Conservation (phyloP, 768 basidiomycete genomes). For the Tulasnella sp. region DNA sequence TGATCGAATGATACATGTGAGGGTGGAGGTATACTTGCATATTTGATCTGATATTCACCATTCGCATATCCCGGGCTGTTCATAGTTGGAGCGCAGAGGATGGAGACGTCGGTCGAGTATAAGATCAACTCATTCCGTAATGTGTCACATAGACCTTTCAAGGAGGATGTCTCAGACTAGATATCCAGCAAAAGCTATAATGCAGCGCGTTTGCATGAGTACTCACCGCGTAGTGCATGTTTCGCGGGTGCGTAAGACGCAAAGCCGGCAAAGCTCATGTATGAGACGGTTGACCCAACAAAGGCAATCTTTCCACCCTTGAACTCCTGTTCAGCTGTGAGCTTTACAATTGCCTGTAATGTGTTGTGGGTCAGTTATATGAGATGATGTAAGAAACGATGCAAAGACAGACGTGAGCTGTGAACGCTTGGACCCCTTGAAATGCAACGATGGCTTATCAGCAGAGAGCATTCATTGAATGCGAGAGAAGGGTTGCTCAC, state of each 20-base stretch:
- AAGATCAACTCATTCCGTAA: constrained; percentile 69
- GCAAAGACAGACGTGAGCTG: constrained; percentile 36
- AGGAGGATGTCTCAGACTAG: not conserved
- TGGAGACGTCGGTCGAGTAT: constrained; percentile 66
- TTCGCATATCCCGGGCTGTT: constrained; percentile 60
- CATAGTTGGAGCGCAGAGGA: constrained; percentile 78
- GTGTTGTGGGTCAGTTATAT: not conserved
- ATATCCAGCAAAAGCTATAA: not conserved
- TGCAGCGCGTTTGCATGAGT: not conserved
- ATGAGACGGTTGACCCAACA: constrained; percentile 48
- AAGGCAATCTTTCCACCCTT: constrained; percentile 60
- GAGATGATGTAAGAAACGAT: not conserved
- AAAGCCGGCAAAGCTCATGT: constrained; percentile 68
- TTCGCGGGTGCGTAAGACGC: constrained; percentile 74
- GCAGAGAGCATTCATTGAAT: not conserved
- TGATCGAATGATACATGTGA: not conserved
- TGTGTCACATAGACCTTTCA: constrained; percentile 67
- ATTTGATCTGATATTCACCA: too few species aligned
- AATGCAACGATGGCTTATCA: not conserved
- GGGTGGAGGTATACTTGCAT: too few species aligned
- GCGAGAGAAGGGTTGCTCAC: constrained; percentile 15
- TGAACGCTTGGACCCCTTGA: constrained; percentile 37
- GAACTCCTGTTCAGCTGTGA: constrained; percentile 45
- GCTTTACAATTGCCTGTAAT: constrained; percentile 50
- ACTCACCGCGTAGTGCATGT: constrained; percentile 68